Evolutionary conservation across 352 stramenopile genomes (phyloP).

Genomic region (Chrysophaeum taylorii): DNA sequence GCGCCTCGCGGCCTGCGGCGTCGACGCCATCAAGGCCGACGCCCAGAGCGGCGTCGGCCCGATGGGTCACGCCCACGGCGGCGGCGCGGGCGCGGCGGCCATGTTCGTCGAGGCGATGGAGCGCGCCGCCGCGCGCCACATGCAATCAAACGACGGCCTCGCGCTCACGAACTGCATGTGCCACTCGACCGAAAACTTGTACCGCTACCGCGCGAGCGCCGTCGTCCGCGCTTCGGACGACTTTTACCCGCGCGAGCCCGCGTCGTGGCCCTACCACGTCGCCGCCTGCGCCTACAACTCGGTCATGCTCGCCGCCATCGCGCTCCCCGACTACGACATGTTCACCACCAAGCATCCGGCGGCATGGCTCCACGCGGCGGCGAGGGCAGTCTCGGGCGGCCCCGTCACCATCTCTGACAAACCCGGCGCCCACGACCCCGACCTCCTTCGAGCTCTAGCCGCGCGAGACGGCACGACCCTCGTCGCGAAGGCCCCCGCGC

Average conservation of each 20-base stretch:
- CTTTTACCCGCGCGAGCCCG: conserved; percentile 29
- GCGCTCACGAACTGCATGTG: conserved; percentile 39
- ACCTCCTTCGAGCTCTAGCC: conserved; percentile 28
- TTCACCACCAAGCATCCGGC: conserved; percentile 31
- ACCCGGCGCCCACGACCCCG: conserved; percentile 26
- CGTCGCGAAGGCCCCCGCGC: conserved; percentile 21
- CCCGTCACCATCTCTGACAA: conserved; percentile 32
- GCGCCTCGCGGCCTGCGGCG: conserved; percentile 23
- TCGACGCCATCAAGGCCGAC: conserved; percentile 37
- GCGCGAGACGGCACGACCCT: conserved; percentile 30
- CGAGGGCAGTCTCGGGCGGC: conserved; percentile 28
- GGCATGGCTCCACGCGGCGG: conserved; percentile 28
- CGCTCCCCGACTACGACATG: conserved; percentile 38
- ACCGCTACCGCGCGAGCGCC: conserved; percentile 29
- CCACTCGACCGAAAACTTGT: conserved; percentile 34
- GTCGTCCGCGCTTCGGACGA: conserved; percentile 34
- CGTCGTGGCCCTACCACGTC: conserved; percentile 30
- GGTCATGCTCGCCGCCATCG: conserved; percentile 31
- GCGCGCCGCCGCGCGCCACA: conserved; percentile 25
- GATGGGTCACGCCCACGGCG: conserved; percentile 19
- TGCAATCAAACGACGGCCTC: conserved; percentile 20
- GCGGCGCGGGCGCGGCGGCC: conserved; percentile 22
- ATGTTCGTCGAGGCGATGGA: conserved; percentile 37
- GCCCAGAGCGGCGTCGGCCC: conserved; percentile 34
- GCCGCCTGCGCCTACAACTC: conserved; percentile 36